Conservation (phyloP, 768 basidiomycete species). For the Mycena alexandri region DNA sequence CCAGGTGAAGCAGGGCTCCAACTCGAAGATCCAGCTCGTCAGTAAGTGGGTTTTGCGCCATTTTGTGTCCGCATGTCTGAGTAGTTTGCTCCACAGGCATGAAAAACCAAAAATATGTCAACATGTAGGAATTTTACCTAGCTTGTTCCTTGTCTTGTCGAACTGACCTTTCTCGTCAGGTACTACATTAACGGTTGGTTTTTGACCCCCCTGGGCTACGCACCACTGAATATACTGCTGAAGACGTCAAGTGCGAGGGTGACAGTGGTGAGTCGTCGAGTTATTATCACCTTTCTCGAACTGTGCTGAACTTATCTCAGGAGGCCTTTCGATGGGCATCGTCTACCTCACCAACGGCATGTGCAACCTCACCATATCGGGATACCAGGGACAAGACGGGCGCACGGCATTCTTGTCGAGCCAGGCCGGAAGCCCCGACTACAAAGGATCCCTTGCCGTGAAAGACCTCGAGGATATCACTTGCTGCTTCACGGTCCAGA, state of each 20-base stretch:
- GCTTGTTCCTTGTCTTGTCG: neutral
- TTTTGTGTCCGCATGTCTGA: neutral
- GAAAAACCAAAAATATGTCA: slow-evolving; percentile 16
- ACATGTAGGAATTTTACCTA: slow-evolving; percentile 7
- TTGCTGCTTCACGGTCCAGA: slow-evolving; percentile 21
- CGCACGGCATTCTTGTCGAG: slow-evolving; percentile 21
- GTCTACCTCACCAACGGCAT: neutral
- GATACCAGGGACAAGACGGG: slow-evolving; percentile 23
- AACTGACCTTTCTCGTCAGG: neutral
- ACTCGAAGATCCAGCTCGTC: slow-evolving; percentile 19
- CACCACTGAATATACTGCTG: neutral
- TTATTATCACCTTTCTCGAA: neutral
- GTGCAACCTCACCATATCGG: slow-evolving; percentile 15
- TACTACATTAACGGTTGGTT: slow-evolving; percentile 18
- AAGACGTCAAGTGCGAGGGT: slow-evolving; percentile 22
- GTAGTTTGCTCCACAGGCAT: neutral
- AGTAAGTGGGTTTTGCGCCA: slow-evolving; percentile 7
- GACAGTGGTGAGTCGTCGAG: neutral
- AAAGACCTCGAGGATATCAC: slow-evolving; percentile 5
- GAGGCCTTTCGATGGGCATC: slow-evolving; percentile 9
- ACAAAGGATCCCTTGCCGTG: slow-evolving; percentile 12
- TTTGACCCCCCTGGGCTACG: neutral
- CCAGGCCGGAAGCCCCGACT: slow-evolving; percentile 16
- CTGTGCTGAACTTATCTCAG: neutral
- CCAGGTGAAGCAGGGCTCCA: slow-evolving; percentile 7